Percentiles rank a stretch among this genome's conserved stretches.
Conservation (phyloP, 106 monocot species). For the Dendrobium chrysotoxum region DNA sequence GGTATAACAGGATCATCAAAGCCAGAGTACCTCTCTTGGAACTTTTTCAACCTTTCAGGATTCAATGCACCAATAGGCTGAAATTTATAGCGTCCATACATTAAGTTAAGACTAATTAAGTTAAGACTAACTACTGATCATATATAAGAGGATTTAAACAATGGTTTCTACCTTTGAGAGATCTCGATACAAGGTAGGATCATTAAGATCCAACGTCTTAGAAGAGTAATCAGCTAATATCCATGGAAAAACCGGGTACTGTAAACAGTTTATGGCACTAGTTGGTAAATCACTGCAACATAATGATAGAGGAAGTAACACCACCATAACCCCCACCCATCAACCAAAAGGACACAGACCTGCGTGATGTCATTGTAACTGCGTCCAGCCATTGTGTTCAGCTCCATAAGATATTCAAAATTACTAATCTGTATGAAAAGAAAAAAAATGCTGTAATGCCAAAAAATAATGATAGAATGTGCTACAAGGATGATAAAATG, state of each 20-base stretch:
- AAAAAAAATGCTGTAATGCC: neutral
- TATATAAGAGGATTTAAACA: neutral
- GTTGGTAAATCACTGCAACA: neutral
- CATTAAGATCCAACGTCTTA: slow-evolving; percentile 53
- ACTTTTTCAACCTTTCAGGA: slow-evolving; percentile 78
- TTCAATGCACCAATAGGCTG: slow-evolving; percentile 98
- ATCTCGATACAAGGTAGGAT: slow-evolving; percentile 78
- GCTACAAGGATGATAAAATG: neutral
- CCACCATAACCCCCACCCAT: neutral
- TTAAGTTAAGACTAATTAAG: neutral
- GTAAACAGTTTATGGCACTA: slow-evolving; percentile 14
- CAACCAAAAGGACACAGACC: slow-evolving; percentile 26
- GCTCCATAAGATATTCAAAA: slow-evolving; percentile 99
- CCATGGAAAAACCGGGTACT: slow-evolving; percentile 99
- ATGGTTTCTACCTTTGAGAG: slow-evolving; percentile 75
- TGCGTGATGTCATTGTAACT: slow-evolving; percentile 99
- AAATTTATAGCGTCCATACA: neutral
- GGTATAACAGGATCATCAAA: slow-evolving; percentile 98
- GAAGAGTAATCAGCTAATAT: slow-evolving; percentile 86
- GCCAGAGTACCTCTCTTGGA: slow-evolving; percentile 82
- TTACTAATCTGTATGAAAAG: slow-evolving; percentile 76
- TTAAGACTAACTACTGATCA: neutral
- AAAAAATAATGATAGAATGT: slow-evolving; percentile 3
- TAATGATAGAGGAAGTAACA: neutral
- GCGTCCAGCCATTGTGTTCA: slow-evolving; percentile 91